These are phyloP conservation scores for Dissophora globulifera DNA, from an alignment of 192 early-diverging fungal species.

Conservation along the genomic window DNA sequence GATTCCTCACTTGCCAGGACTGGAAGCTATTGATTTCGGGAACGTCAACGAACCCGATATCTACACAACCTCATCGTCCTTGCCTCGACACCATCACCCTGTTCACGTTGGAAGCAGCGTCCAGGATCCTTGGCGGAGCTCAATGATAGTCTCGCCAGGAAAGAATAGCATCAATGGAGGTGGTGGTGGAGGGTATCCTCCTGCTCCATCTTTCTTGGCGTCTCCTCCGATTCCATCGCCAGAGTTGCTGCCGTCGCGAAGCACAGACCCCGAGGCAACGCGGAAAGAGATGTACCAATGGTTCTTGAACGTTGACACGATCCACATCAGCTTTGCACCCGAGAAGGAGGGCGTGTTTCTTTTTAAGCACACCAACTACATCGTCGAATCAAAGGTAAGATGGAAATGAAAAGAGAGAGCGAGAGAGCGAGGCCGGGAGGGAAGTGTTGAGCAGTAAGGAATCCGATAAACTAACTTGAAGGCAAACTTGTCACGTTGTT, in stretches of 20 bases:
- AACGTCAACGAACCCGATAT: constrained; percentile 16
- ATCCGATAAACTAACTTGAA: too few species aligned
- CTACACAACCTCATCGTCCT: constrained; percentile 17
- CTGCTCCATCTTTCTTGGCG: constrained; percentile 50
- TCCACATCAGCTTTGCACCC: constrained; percentile 62
- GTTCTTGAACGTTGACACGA: constrained; percentile 65
- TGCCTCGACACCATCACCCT: constrained; percentile 29
- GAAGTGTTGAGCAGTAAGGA: too few species aligned
- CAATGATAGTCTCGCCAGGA: constrained; percentile 5
- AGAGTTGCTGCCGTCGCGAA: constrained; percentile 9
- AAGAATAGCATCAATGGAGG: neutral
- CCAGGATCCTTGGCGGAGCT: constrained; percentile 68
- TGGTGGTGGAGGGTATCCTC: constrained; percentile 39
- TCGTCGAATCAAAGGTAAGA: constrained; percentile 75
- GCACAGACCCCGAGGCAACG: constrained; percentile 22
- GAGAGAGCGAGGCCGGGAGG: neutral
- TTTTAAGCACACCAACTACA: constrained; percentile 91
- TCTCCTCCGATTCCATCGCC: constrained; percentile 27
- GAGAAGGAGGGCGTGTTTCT: constrained; percentile 66
- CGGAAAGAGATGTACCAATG: constrained; percentile 59
- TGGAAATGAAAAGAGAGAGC: neutral
- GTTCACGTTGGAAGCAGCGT: constrained; percentile 38
- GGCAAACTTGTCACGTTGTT: neutral
- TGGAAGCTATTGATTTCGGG: constrained; percentile 61
- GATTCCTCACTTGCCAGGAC: constrained; percentile 64